These are phyloP conservation scores for Coemansia sp. DNA, from an alignment of 192 early-diverging fungal species.

Conservation along the genomic window DNA sequence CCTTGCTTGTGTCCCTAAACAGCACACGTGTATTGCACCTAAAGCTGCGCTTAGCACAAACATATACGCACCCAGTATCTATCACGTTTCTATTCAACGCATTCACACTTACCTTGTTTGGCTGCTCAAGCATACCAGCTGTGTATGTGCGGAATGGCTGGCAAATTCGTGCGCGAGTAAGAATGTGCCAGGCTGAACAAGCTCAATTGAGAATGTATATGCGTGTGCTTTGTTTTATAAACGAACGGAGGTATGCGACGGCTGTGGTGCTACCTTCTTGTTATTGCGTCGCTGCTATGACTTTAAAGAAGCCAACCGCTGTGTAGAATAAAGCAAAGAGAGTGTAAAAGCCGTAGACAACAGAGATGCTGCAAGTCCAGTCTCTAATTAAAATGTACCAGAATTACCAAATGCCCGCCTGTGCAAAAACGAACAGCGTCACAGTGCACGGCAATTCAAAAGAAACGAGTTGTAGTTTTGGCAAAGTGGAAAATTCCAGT, in stretches of 20 bases:
- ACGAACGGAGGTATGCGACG: neutral
- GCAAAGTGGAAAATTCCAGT: neutral
- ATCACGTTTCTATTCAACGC: neutral
- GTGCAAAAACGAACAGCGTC: neutral
- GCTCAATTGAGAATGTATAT: neutral
- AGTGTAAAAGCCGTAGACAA: neutral
- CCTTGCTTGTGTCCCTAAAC: slow-evolving; percentile 42
- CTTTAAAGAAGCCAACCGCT: neutral
- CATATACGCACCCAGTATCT: neutral
- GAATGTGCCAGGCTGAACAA: neutral
- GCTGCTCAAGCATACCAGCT: slow-evolving; percentile 40
- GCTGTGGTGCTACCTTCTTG: neutral
- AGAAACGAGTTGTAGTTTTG: too few species aligned
- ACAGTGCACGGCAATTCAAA: neutral
- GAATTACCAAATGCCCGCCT: neutral
- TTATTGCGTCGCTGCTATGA: neutral
- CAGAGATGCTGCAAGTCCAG: neutral
- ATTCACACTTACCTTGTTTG: slow-evolving; percentile 24
- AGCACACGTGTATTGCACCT: neutral
- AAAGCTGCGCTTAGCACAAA: slow-evolving; percentile 1
- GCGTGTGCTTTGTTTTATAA: neutral
- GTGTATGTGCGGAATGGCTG: neutral
- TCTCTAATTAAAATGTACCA: neutral
- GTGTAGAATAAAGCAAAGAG: neutral
- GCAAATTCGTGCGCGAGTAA: neutral